Base-by-base conservation (phyloP, 306 rosid genomes). In the Alnus glutinosa region DNA sequence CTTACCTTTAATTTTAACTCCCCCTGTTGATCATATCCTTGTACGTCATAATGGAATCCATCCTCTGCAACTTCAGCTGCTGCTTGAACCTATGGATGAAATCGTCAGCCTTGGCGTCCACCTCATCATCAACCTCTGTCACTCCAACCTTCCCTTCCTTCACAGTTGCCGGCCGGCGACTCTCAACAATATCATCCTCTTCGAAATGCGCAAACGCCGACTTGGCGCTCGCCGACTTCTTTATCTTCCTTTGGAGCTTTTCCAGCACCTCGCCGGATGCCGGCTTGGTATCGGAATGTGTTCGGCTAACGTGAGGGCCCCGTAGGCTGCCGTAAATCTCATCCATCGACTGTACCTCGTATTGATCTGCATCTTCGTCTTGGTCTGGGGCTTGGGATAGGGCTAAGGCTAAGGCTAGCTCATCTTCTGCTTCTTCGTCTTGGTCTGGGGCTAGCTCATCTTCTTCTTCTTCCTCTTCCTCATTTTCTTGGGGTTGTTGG, bases 41-140 rank as follows among this genome's bases (percentile, higher is more conserved):
- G 82, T 88, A 87, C 85, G 82, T 90, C 28, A 86, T 48, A 62
- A 93, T 79, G 2, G 97, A 92, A 70, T 93, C 88, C 79, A 88
- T 48, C 93, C 97, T 90, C 88, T 93, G 97, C 79, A 93, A 70
- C 84, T 93, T 87, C 81, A 93, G 75, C 85, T 92, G 91, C 4
- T 93, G 86, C 85, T 92, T 93, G 83, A 93, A 93, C 83, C 30
- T 89, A 88, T 90, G 92, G 87, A 93, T 93, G 90, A 93, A 93
- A 70, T 90, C 97, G 46, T 92, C 94, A 4, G 97, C 97, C 67
- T 75, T 93, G 1, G 98, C 91, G 42, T 93, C 97, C 54, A 93
- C 97, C 81, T 81, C 94, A 2, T 82, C 92, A 5, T 84, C 94
- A 5, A 1, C 85, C 62, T 73, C 86, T 10, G 74, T 32, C 71